A percentile compares a stretch with the other conserved stretches of the same genome.
Evolutionary conservation across 768 basidiomycete species (phyloP).

Genomic region (Lentinula aciculospora): DNA sequence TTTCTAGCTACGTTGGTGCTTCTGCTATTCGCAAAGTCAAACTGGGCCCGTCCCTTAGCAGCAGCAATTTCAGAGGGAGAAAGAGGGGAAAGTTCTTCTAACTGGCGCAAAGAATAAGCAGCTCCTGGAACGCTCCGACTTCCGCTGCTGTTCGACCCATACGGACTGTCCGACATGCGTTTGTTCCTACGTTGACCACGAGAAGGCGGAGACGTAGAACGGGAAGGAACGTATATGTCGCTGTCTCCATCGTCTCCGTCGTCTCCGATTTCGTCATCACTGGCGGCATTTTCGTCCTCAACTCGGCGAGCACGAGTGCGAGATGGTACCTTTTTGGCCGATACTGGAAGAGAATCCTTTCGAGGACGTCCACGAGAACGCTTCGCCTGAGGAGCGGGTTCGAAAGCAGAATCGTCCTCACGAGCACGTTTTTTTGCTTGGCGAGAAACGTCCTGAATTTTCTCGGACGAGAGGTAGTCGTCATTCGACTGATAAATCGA

Average conservation of each 20-base stretch:
- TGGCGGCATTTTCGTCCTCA: neutral
- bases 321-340: neutral
- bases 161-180: neutral
- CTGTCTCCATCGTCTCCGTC: slow-evolving; percentile 4
- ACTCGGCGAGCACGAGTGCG: neutral
- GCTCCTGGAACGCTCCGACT: neutral
- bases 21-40: neutral
- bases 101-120: neutral
- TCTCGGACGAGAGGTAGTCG: neutral
- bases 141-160: neutral
- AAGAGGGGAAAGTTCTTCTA: neutral
- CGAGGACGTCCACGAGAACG: neutral
- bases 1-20: neutral
- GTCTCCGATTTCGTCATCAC: neutral
- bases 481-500: neutral
- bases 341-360: neutral
- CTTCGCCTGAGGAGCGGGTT: neutral
- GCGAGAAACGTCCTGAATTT: neutral
- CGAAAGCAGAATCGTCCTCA: neutral
- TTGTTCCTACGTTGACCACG: neutral
- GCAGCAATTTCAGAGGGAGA: neutral
- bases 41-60: neutral
- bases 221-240: neutral
- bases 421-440: neutral
- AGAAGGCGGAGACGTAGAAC: neutral